These are phyloP conservation scores for Globisporangium parvum DNA, from an alignment of 352 stramenopile species.

Conservation along the genomic window DNA sequence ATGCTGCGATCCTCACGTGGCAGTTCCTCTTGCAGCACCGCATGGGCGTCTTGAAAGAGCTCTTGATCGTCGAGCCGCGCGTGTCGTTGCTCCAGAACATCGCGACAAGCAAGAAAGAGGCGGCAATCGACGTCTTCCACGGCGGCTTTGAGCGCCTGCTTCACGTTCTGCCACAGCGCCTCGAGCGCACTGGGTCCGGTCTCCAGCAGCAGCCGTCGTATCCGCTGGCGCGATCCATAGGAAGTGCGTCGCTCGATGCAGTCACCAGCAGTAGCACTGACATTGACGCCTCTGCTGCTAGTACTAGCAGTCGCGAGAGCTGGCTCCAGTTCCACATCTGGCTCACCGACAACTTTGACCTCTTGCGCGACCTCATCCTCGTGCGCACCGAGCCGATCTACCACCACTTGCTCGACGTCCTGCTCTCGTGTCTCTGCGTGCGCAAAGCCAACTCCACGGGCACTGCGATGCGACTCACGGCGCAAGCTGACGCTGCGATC, in stretches of 20 bases:
- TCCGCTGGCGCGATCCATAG: not conserved
- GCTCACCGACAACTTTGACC: slow-evolving; percentile 54
- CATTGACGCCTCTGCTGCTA: not conserved
- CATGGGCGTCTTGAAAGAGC: slow-evolving; percentile 62
- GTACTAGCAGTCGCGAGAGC: slow-evolving; percentile 34
- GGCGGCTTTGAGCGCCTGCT: slow-evolving; percentile 65
- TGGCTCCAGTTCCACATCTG: slow-evolving; percentile 81
- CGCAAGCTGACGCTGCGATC: slow-evolving; percentile 25
- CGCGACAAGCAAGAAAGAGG: slow-evolving; percentile 63
- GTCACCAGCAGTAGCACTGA: not conserved
- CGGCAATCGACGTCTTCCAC: slow-evolving; percentile 61
- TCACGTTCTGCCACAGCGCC: slow-evolving; percentile 25
- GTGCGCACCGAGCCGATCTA: slow-evolving; percentile 55
- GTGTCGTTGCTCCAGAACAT: slow-evolving; percentile 63
- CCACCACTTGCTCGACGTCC: slow-evolving; percentile 43
- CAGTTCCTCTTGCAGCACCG: slow-evolving; percentile 72
- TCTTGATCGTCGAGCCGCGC: slow-evolving; percentile 70
- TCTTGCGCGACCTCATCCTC: slow-evolving; percentile 68
- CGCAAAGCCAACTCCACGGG: slow-evolving; percentile 29
- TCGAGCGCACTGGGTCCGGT: not conserved
- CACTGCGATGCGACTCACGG: slow-evolving; percentile 4
- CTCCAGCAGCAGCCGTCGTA: not conserved
- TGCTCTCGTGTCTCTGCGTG: slow-evolving; percentile 40
- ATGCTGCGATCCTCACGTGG: slow-evolving; percentile 51
- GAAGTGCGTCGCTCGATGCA: not conserved